Base-by-base conservation (phyloP, 2,329 filamentous ascomycete species). In the Magnaporthiopsis incrustans region DNA sequence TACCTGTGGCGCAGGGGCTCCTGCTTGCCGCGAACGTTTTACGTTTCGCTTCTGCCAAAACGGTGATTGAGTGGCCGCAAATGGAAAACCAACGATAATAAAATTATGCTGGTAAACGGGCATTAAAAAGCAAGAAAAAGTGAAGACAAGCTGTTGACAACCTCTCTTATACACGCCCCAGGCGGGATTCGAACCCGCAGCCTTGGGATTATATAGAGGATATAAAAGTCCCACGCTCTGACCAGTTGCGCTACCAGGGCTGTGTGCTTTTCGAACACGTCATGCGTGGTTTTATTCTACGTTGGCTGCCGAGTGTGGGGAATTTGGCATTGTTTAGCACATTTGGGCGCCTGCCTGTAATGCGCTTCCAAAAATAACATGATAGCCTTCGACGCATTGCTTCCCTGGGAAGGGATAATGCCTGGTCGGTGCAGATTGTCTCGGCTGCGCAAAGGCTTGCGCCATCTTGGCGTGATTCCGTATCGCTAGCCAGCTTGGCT, bases 181-280 rank as follows among this genome's bases (percentile, higher is more conserved):
- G 62, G 62, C 62, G 62, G 62, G 61, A 57, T 57, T 63, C 62
- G 62, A 63, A 63, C 62, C 62, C 62, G 62, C 62, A 63, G 62
- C 62, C 62, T 63, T 63, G 53, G 62, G 62, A 63, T 63, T 59
- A 18, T 12, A 44, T 26, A 22, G 7, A 2, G 2, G 33, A n/a
- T 14, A 60, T 61, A 63, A 63, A 63, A 63, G 62, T 63, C 62
- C 62, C 53, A 63, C 62, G 62, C 62, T 63, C 62, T 63, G 35
- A 57, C 62, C 62, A 63, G 35, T 63, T 63, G 62, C 56, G 62
- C 62, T 63, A 63, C 62, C 62, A 63, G 62, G 62, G 62, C 62
- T 63, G 32, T 53, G 44, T 53, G 44, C n/a, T 25, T n/a, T 22
- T 7, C 18, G 44, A 25, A 22, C 6, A 4, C 10, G 18, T n/a